These are phyloP conservation scores for Casaregolazyma lundiana DNA, from an alignment of 1,139 yeast genomes.

Conservation along the genomic window DNA sequence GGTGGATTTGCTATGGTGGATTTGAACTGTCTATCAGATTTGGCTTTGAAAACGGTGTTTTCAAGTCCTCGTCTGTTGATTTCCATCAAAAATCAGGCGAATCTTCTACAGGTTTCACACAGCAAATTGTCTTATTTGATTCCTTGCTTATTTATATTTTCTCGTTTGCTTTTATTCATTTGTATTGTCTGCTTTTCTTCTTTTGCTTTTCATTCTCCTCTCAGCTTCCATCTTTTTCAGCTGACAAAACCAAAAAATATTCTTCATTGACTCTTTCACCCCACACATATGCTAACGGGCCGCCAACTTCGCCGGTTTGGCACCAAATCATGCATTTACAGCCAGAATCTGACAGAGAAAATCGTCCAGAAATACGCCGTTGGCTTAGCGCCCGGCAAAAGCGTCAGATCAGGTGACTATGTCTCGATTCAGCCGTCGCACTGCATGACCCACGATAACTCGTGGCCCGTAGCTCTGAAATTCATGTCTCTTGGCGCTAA, in stretches of 20 bases:
- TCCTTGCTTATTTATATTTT: too few relatives aligned
- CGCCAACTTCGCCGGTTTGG: not conserved
- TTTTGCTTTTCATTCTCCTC: not conserved
- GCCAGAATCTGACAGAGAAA: constrained; percentile 88
- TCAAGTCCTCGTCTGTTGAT: too few relatives aligned
- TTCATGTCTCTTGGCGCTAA: constrained; percentile 93
- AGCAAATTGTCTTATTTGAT: too few relatives aligned
- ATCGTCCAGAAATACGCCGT: constrained; percentile 92
- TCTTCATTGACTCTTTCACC: constrained; percentile 3
- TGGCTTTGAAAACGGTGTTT: too few relatives aligned
- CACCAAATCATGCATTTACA: constrained; percentile 14
- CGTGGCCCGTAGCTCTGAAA: constrained; percentile 98
- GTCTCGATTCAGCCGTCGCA: constrained; percentile 94
- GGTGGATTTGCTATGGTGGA: too few relatives aligned
- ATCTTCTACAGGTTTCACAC: too few relatives aligned
- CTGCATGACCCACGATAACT: constrained; percentile 98
- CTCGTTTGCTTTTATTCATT: too few relatives aligned
- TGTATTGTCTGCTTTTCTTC: too few relatives aligned
- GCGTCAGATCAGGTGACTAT: constrained; percentile 85
- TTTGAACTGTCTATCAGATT: too few relatives aligned
- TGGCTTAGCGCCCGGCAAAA: constrained; percentile 64
- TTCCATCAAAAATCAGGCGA: too few relatives aligned
- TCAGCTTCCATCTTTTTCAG: not conserved
- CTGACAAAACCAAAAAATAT: not conserved
- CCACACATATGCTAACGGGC: constrained; percentile 1